Evolutionary conservation across 345 rosid genomes (phyloP).

Genomic region (Aquilaria yunnanensis): DNA sequence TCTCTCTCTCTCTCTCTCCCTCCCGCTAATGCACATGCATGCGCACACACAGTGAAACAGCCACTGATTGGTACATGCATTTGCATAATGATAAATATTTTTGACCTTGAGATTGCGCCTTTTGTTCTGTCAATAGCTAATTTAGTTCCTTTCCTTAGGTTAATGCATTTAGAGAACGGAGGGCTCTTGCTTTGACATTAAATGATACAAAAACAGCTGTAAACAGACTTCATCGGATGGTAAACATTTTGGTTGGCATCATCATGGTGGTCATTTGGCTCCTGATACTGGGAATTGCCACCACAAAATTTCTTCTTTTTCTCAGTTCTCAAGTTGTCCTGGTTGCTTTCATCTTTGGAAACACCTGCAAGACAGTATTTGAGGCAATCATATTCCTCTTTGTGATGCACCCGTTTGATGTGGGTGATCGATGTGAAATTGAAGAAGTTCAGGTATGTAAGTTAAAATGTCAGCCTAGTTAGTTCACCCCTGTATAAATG

Average conservation of each 20-base stretch:
- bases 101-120: not conserved
- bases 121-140: not conserved
- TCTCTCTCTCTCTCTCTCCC: no score
- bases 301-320: conserved; percentile 53
- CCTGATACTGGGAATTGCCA: conserved; percentile 70
- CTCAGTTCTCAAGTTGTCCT: conserved; percentile 66
- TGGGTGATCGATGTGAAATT: conserved; percentile 75
- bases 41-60: no score
- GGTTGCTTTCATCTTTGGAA: conserved; percentile 70
- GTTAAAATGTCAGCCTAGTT: no score
- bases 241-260: conserved; percentile 41
- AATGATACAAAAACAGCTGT: conserved; percentile 90
- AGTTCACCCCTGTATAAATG: conserved; percentile 4
- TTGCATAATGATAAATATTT: not conserved
- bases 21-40: no score
- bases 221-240: conserved; percentile 60
- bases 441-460: conserved; percentile 61
- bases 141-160: not conserved
- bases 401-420: conserved; percentile 77
- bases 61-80: no score
- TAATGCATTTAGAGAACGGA: conserved; percentile 7
- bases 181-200: conserved; percentile 23
- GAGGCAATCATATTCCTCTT: conserved; percentile 79
- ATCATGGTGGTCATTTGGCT: conserved; percentile 54
- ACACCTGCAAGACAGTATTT: conserved; percentile 71